Evolutionary conservation across 164 flowering plant genomes (phyloP).

Genomic region (Kingdonia uniflora): DNA sequence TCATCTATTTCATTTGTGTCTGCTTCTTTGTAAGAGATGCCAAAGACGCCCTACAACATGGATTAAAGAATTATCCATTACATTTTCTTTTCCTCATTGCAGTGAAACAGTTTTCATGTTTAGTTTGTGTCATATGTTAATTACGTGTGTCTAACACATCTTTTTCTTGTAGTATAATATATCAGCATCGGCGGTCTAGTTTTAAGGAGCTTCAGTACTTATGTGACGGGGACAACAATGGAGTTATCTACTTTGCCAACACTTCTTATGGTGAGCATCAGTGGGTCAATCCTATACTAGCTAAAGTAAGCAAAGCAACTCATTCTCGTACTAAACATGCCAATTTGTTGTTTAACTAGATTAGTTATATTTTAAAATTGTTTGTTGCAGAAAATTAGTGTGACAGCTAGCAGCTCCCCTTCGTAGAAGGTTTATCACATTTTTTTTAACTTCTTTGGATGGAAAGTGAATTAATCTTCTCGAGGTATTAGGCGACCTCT

Average conservation of each 20-base stretch:
- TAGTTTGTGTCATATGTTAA: no score
- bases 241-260: constrained; percentile 77
- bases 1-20: not conserved
- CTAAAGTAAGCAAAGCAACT: constrained; percentile 43
- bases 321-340: not conserved
- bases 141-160: constrained; percentile 1
- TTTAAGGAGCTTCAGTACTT: constrained; percentile 88
- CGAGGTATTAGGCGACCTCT: constrained; percentile 55
- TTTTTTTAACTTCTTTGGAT: not conserved
- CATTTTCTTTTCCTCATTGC: not conserved
- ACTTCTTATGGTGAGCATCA: constrained; percentile 89
- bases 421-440: not conserved
- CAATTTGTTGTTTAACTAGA: not conserved
- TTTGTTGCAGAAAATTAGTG: constrained; percentile 45
- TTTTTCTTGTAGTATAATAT: constrained; percentile 30
- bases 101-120: not conserved
- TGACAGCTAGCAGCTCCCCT: constrained; percentile 75
- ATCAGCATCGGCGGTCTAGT: constrained; percentile 75
- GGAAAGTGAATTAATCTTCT: constrained; percentile 1
- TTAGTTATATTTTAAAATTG: not conserved
- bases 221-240: constrained; percentile 94
- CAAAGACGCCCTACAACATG: no score
- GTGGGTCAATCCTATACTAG: constrained; percentile 90
- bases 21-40: no score
- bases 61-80: not conserved